Conservation (phyloP, 148 eudicot genomes). For the Cornus florida region DNA sequence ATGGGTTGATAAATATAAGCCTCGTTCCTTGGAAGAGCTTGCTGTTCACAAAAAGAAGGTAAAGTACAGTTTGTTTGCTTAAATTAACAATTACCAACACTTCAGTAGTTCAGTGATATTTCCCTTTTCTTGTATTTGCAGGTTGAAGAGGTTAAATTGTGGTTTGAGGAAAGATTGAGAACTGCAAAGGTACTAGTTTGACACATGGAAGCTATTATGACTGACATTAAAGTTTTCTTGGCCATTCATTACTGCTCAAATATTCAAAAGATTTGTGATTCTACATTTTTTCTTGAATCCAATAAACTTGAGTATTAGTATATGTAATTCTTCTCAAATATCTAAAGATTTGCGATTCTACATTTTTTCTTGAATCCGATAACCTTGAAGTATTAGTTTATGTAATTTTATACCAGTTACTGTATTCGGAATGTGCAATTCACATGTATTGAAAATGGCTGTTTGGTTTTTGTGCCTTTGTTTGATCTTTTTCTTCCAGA, state of each 20-base stretch:
- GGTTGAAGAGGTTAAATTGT: conserved; percentile 87
- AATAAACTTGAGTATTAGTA: neutral
- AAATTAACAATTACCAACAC: neutral
- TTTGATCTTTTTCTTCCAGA: neutral
- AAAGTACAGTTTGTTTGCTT: conserved; percentile 3
- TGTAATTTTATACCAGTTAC: neutral
- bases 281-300: neutral
- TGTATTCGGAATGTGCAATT: neutral
- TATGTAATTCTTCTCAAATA: neutral
- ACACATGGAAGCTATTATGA: neutral
- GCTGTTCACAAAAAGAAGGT: conserved; percentile 98
- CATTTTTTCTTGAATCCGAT: neutral
- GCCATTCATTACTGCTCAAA: neutral
- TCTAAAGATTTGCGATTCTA: neutral
- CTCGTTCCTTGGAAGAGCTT: conserved; percentile 71
- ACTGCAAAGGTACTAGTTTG: conserved; percentile 44
- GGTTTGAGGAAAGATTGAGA: conserved; percentile 70
- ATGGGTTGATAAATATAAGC: conserved; percentile 89
- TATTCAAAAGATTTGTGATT: neutral
- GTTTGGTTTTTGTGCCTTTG: neutral
- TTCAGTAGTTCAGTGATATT: conserved; percentile 10
- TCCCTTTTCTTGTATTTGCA: conserved; percentile 29
- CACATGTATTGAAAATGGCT: neutral
- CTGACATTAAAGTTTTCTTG: neutral
- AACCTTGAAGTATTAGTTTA: neutral